Evolutionary conservation across 768 basidiomycete genomes (phyloP), one percentile per base, ranked within the genome.

Genomic region (Russula sp.): DNA sequence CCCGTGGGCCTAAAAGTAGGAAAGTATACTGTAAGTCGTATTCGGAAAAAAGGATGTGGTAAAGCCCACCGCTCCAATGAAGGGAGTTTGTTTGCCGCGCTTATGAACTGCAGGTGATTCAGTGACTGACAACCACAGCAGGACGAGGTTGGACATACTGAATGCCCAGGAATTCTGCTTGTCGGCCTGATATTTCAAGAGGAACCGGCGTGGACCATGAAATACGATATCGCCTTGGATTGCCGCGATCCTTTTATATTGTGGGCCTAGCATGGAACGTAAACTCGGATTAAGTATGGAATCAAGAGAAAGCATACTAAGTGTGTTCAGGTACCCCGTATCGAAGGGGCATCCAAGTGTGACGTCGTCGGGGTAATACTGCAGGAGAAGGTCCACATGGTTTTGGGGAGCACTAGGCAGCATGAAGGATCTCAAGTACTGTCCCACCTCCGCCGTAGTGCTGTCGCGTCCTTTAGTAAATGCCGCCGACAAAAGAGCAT

Each of bases 311-410:
- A 11, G 28, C 59, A 0, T 46, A 65, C 64, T 1, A 3, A 61
- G 54, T 2, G 36, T 22, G 26, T 65, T 65, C 32, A 14, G 32
- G 3, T 16, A 0, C 9, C 69, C 69, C 3, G 72, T 71, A 50
- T 64, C 67, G 54, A 70, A 73, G 10, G 72, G 72, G 1, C 64
- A 62, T 5, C 73, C 72, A 22, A 63, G 54, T 11, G 61, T 22
- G 0, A 44, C 57, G 50, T 73, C 71, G 5, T 62, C 63, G 9
- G 72, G 69, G 53, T 73, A 73, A 22, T 61, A 58, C 38, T 40
- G 42, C 49, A 66, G 28, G 40, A 65, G 55, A 11, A 54, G 42
- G 18, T 64, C 65, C 7, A 64, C 6, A 2, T 63, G 11, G 9
- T 1, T n/a, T 22, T 53, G 5, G 8, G 51, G 11, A 36, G 65